Percentiles rank a stretch among this genome's conserved stretches.
These are phyloP conservation scores for Tricholoma flavovirens DNA, from an alignment of 768 basidiomycete genomes.

Conservation along the genomic window DNA sequence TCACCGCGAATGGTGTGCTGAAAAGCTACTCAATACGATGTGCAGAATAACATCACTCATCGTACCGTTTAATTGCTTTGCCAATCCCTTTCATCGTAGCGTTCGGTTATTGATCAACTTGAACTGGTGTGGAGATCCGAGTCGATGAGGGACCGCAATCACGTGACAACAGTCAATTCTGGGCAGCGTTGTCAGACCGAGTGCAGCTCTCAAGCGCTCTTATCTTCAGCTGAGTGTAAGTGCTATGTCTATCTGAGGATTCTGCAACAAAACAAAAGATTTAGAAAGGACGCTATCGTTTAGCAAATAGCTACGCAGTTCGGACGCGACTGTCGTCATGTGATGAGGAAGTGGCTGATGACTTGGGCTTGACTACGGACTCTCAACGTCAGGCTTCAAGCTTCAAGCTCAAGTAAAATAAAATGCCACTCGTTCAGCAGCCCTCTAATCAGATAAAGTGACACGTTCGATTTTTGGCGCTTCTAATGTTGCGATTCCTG, in stretches of 20 bases:
- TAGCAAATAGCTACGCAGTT: too few relatives aligned
- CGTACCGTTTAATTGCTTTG: slow-evolving; percentile 71
- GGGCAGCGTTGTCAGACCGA: not conserved
- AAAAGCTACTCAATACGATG: not conserved
- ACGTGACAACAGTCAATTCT: not conserved
- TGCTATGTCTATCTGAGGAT: not conserved
- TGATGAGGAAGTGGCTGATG: not conserved
- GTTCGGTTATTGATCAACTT: not conserved
- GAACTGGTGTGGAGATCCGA: too few relatives aligned
- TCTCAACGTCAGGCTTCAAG: slow-evolving; percentile 2
- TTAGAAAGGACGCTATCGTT: too few relatives aligned
- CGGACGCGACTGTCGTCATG: not conserved
- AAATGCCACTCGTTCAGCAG: slow-evolving; percentile 62
- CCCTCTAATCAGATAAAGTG: slow-evolving; percentile 91
- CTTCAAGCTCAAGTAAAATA: too few relatives aligned
- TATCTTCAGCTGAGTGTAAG: not conserved
- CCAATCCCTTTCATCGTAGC: slow-evolving; percentile 75
- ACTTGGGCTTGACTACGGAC: not conserved
- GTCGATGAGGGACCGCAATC: not conserved
- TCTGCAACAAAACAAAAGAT: too few relatives aligned
- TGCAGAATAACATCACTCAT: not conserved
- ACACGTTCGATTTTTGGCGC: not conserved
- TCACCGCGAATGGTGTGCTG: slow-evolving; percentile 90
- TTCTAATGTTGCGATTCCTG: not conserved
- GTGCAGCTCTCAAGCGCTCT: not conserved